Base-by-base conservation (phyloP, 768 basidiomycete genomes). In the Lanmaoa pseudosensibilis region DNA sequence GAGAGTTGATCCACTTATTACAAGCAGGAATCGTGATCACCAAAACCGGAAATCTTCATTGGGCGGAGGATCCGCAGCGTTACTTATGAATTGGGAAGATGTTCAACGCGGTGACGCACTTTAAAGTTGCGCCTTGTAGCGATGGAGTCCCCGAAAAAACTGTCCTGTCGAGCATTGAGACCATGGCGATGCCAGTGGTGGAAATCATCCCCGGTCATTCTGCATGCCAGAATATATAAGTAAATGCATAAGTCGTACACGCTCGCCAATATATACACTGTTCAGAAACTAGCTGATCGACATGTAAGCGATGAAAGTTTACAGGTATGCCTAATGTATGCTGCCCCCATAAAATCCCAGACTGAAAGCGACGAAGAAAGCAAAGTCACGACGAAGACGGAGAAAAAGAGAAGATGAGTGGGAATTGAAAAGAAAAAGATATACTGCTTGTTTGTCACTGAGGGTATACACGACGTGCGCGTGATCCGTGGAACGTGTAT, bases 401-500 rank as follows among this genome's bases (percentile, higher is more conserved):
- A 38, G 13, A 48, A 16, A 34, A 32, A 15, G 2, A 21, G n/a
- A 46, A 27, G 5, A 45, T 5, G 7, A 27, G 2, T n/a, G 7
- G 9, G 2, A 21, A 37, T 30, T 34, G n/a, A 38, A 34, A 33
- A 13, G 5, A 30, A 1, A 15, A 32, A 2, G 6, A 33, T 47
- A 38, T 57, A 39, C 47, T 27, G 41, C 37, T n/a, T 19, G 15
- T 43, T 44, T 54, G 32, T 46, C 36, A 45, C 19, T 16, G n/a
- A 34, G 34, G 59, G 59, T 62, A 61, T 59, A 43, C 36, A 44
- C 36, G 23, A 30, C 41, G 45, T 33, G 45, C 38, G n/a, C 32
- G 9, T 39, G 46, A 34, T 59, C 33, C 36, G 38, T 39, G 10
- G 21, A 32, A 36, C 46, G n/a, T 27, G 27, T 44, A 30, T 44